Percentiles rank a stretch among this genome's conserved stretches.
phyloP scores from a whole-genome alignment of 345 rosid species.

The Syzygium oleosum region DNA sequence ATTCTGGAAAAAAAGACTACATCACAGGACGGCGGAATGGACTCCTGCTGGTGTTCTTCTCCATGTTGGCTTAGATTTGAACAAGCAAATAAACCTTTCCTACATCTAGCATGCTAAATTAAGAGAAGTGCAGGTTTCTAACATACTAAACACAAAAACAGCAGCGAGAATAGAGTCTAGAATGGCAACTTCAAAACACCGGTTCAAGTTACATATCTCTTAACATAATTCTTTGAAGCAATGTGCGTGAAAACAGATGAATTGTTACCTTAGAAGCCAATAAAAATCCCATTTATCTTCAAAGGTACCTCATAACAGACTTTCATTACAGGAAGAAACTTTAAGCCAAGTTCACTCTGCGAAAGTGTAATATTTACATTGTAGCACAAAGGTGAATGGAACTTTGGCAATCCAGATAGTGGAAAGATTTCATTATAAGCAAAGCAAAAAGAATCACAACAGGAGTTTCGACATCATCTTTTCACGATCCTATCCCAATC shows the following conservation, averaged over 20 bases:
- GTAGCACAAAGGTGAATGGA: neutral
- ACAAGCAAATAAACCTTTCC: neutral
- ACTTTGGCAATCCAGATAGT: neutral
- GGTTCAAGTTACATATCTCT: neutral
- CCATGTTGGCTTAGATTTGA: neutral
- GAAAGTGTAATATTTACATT: neutral
- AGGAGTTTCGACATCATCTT: neutral
- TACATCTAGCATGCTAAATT: neutral
- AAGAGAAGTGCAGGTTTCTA: neutral
- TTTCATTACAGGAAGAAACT: neutral
- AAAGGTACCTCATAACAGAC: neutral
- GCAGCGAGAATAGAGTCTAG: neutral
- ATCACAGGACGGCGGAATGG: neutral
- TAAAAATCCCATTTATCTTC: neutral
- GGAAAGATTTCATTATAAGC: neutral
- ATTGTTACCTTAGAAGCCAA: neutral
- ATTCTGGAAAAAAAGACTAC: neutral
- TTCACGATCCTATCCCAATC: neutral
- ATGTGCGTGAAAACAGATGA: neutral
- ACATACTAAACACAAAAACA: neutral
- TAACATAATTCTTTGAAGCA: neutral
- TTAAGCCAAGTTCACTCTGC: neutral
- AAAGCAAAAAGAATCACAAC: neutral
- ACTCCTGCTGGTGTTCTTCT: neutral
- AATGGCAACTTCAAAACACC: neutral